Base-by-base conservation (phyloP, 441 rosid species). In the Pelargonium australe region DNA sequence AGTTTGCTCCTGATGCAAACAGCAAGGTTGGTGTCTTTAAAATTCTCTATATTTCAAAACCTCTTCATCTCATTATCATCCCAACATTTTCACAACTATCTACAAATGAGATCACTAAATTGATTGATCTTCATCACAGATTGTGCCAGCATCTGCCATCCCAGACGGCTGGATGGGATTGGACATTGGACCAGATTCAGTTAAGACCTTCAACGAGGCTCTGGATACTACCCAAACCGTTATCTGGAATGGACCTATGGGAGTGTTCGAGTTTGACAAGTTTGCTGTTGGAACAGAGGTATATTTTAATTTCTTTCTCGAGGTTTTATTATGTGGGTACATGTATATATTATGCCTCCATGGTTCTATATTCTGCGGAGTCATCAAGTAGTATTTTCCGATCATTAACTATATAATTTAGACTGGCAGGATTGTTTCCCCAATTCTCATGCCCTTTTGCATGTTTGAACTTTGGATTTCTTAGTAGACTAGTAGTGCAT, bases 211-310 rank as follows among this genome's bases (percentile, higher is more conserved):
- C 82, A 76, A 75, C 10, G 84, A 86, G 40, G 79, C 89, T 69
- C 70, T 95, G 72, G 97, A 87, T 64, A 81, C 86, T 2, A 85
- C 95, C 77, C 71, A 95, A 58, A 89, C 99, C 66, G 63, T 95
- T 49, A 95, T 95, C 70, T 95, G 99, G 99, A 95, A 91, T 76
- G 99, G 99, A 78, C 99, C 97, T 6, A 91, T 91, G 97, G 97
- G 97, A 53, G 99, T 91, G 65, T 91, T 95, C 62, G 99, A 91
- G 78, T 90, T 86, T 4, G 92, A 90, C 0, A 90, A 91, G 82
- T 95, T 91, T 73, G 97, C 96, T 5, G 84, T 72, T 11, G 97
- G 97, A 78, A 95, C 99, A 45, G 96, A 85, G 83, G 97, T 94
- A 85, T 47, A 20, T 12, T 4, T 10, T 8, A 5, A 41, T 60